Percentiles rank a stretch among this genome's conserved stretches.
These are phyloP conservation scores for Cladosporium cucumerinum DNA, from an alignment of 2,329 filamentous ascomycete genomes.

Conservation along the genomic window DNA sequence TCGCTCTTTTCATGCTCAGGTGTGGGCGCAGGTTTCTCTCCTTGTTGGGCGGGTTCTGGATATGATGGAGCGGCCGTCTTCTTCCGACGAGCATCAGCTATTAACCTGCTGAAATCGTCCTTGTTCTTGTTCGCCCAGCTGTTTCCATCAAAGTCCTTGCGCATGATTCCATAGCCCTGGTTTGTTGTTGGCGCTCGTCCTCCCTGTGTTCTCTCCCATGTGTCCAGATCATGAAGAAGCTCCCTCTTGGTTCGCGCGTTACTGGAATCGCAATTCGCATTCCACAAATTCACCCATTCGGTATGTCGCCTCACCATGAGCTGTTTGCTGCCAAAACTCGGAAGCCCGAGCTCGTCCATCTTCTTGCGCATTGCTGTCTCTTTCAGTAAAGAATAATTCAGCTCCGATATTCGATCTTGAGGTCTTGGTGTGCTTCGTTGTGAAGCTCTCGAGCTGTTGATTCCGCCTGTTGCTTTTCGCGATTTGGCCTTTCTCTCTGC, in stretches of 20 bases:
- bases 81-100: constrained; percentile 67
- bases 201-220: constrained; percentile 84
- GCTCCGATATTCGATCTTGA: constrained; percentile 67
- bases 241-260: constrained; percentile 67
- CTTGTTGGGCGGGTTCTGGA: neutral
- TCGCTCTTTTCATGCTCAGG: neutral
- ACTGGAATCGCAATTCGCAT: constrained; percentile 88
- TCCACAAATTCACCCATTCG: constrained; percentile 95
- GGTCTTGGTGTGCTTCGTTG: constrained; percentile 34
- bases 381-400: constrained; percentile 86
- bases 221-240: constrained; percentile 72
- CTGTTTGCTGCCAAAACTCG: constrained; percentile 62
- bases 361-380: constrained; percentile 77
- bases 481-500: constrained; percentile 24
- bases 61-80: constrained; percentile 30
- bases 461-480: constrained; percentile 20
- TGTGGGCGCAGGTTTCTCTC: neutral
- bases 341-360: constrained; percentile 74
- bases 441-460: constrained; percentile 16
- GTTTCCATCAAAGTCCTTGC: constrained; percentile 81
- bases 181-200: constrained; percentile 48
- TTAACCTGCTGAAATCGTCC: constrained; percentile 72
- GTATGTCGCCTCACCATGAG: constrained; percentile 77
- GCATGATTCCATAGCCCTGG: constrained; percentile 57
- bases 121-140: constrained; percentile 73